Conservation (phyloP, 108 stramenopile genomes). For the Cyclotella atomus region DNA sequence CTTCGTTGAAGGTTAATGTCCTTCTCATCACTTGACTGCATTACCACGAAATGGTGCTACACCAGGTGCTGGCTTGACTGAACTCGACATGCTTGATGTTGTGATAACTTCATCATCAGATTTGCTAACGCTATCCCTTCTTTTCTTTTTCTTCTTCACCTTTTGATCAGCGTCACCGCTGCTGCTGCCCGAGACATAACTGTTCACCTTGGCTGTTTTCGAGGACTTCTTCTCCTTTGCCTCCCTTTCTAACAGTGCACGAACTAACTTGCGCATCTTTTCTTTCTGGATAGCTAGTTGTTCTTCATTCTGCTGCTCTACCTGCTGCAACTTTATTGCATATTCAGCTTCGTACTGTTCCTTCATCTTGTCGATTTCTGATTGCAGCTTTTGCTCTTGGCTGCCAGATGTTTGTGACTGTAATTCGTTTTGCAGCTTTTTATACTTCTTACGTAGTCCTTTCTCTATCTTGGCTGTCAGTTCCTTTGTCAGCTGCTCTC, state of each 20-base stretch:
- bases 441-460: conserved; percentile 35
- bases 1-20: not conserved
- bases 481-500: conserved; percentile 12
- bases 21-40: not conserved
- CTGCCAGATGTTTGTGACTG: not conserved
- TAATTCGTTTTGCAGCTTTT: conserved; percentile 31
- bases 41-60: conserved; percentile 8
- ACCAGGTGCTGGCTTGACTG: not conserved
- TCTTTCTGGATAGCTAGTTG: conserved; percentile 37
- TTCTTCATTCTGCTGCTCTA: conserved; percentile 37
- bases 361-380: conserved; percentile 34
- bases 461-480: conserved; percentile 36
- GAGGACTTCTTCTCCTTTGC: conserved; percentile 23
- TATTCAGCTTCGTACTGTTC: conserved; percentile 40
- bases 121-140: not conserved
- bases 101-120: conserved; percentile 9
- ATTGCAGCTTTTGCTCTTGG: conserved; percentile 24
- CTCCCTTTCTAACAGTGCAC: conserved; percentile 45
- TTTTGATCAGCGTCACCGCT: not conserved
- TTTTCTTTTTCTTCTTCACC: conserved; percentile 20
- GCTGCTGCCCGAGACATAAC: not conserved
- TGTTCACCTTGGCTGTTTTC: not conserved
- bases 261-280: conserved; percentile 45
- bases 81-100: not conserved
- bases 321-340: conserved; percentile 22